Evolutionary conservation across 106 monocot species (phyloP), one percentile per base, ranked within the genome.

Genomic region (Cymbidium sinense): DNA sequence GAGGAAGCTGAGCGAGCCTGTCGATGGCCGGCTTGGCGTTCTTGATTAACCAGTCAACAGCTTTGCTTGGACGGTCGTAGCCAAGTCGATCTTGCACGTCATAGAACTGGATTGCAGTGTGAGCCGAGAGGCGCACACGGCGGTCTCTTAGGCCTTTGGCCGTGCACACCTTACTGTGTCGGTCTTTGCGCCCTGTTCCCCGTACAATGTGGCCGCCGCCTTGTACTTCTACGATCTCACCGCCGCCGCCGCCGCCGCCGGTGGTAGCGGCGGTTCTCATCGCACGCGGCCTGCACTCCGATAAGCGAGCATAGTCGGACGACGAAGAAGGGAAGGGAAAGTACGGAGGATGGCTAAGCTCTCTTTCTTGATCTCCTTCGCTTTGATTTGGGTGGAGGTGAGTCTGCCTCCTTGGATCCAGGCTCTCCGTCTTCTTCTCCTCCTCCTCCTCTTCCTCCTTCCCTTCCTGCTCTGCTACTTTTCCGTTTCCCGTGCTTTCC

Each of bases 101-200:
- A 76, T 89, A 89, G 89, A 89, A 89, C 77, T 89, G 89, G 74
- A 89, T 89, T 36, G 89, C 89, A 10, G 89, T 89, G 82, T 84
- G 86, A 29, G 89, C 89, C 9, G 89, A 84, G 75, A 89, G 89
- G 4, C 89, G 84, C n/a, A 89, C 89, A 19, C 89, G 86, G 78
- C 89, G 89, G 84, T 89, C 89, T 15, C 89, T 72, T 27, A 85
- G 86, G 21, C 89, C 89, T 62, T 86, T 89, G 50, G 89, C 86
- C 0, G 89, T 89, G 86, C 86, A 89, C 19, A 89, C 89, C 81
- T 89, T 89, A 81, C 89, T 89, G 84, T 89, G 89, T 4, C 89
- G 81, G 80, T 89, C 89, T 77, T 89, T 89, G 23, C 89, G 72
- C n/a, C 89, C 89, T 3, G 79, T 86, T 13, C 86, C 80, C 34